Base-by-base conservation (phyloP, 768 basidiomycete genomes). In the Macrolepiota albuminosa region DNA sequence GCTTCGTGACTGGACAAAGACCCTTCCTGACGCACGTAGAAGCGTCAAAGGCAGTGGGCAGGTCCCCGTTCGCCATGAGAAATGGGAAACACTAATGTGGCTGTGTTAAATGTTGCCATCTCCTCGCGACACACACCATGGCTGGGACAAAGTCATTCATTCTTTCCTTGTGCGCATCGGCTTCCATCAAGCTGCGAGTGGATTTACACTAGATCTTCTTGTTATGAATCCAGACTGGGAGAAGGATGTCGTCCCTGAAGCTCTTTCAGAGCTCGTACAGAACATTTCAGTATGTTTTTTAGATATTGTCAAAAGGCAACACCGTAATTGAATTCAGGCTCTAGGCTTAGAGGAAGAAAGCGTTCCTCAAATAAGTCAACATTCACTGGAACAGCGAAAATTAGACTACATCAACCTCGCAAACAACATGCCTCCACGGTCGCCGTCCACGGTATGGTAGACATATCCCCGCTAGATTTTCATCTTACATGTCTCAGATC, bases 191-290 rank as follows among this genome's bases (percentile, higher is more conserved):
- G 77, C 87, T 0, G 65, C 84, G 47, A 76, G 75, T 40, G 89
- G 86, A 0, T 83, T 92, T 50, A 84, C 88, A 63, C 71, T 77
- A n/a, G 89, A 92, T 66, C 80, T 91, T 74, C 67, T 91, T 5
- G 79, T 89, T n/a, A 70, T 91, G 73, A 91, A 84, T 61, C 68
- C 78, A 0, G 81, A 83, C 1, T 88, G 84, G 81, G 89, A 91
- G 70, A 75, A 75, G 40, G 74, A 76, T 59, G 76, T 72, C n/a
- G 75, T 89, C 7, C 82, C 84, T 10, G 72, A 67, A 0, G 88
- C 88, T 4, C 70, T 91, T 36, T 71, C 73, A 4, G 78, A 80
- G 31, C 70, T 91, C 31, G 71, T 79, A 39, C 73, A 76, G 42
- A 77, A 78, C 59, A 73, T 89, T 37, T 72, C 78, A 64, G 87